These are phyloP conservation scores for Phytopythium vexans DNA, from an alignment of 352 stramenopile species.

Conservation along the genomic window DNA sequence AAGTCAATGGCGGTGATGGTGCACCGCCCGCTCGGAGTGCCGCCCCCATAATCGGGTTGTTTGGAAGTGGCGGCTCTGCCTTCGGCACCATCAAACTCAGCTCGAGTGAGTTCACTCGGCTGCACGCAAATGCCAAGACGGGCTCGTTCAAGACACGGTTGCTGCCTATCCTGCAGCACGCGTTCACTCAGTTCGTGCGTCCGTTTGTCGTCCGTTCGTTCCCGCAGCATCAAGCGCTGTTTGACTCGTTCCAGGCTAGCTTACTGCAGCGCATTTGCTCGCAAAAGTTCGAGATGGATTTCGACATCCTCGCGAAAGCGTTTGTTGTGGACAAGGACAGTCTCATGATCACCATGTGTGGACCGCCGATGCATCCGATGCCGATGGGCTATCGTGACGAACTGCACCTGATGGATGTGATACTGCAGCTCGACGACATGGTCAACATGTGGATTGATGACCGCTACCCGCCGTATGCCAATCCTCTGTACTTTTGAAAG, in stretches of 20 bases:
- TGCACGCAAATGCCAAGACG: conserved; percentile 51
- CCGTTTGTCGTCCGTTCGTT: conserved; percentile 45
- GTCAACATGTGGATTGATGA: conserved; percentile 77
- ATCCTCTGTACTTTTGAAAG: conserved; percentile 59
- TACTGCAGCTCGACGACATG: conserved; percentile 66
- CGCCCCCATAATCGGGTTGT: conserved; percentile 1
- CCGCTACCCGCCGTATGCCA: conserved; percentile 63
- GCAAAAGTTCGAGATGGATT: conserved; percentile 43
- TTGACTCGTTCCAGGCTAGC: conserved; percentile 41
- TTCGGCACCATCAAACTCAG: conserved; percentile 17
- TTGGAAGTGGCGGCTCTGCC: neutral
- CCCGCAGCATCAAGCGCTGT: conserved; percentile 50
- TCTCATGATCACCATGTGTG: conserved; percentile 55
- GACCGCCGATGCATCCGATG: conserved; percentile 46
- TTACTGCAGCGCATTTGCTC: conserved; percentile 44
- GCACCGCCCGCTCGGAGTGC: neutral
- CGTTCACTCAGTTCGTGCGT: conserved; percentile 31
- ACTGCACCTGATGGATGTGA: conserved; percentile 48
- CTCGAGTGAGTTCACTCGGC: conserved; percentile 61
- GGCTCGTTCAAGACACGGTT: conserved; percentile 46
- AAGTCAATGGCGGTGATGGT: neutral
- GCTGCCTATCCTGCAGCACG: conserved; percentile 38
- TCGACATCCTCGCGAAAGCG: conserved; percentile 56
- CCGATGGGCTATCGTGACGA: conserved; percentile 60
- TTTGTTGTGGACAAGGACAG: conserved; percentile 52